These are phyloP conservation scores for Triticum aestivum DNA, from an alignment of 176 grass and related monocot genomes.

Conservation along the genomic window IWGSC_CS_RefSeq_v2.1 NC_057795.1:71114297-71114796, in stretches of 20 bases:
- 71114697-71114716: not conserved
- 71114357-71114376: slow-evolving; percentile 34
- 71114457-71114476: slow-evolving; percentile 83
- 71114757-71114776: not conserved
- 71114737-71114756: not conserved
- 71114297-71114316: slow-evolving; percentile 81
- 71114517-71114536: not conserved
- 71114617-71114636: not conserved
- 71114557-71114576: not conserved
- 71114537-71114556: not conserved
- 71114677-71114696: not conserved
- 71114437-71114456: slow-evolving; percentile 86
- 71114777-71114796: not conserved
- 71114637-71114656: not conserved
- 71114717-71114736: not conserved
- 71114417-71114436: slow-evolving; percentile 83
- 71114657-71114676: slow-evolving; percentile 13
- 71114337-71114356: slow-evolving; percentile 55
- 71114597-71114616: not conserved
- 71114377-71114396: slow-evolving; percentile 37
- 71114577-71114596: not conserved
- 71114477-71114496: slow-evolving; percentile 79
- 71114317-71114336: slow-evolving; percentile 48
- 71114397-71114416: slow-evolving; percentile 51
- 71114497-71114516: slow-evolving; percentile 46